Evolutionary conservation across 163 green algal species (phyloP).

Genomic region (Chloroidium sp.): DNA sequence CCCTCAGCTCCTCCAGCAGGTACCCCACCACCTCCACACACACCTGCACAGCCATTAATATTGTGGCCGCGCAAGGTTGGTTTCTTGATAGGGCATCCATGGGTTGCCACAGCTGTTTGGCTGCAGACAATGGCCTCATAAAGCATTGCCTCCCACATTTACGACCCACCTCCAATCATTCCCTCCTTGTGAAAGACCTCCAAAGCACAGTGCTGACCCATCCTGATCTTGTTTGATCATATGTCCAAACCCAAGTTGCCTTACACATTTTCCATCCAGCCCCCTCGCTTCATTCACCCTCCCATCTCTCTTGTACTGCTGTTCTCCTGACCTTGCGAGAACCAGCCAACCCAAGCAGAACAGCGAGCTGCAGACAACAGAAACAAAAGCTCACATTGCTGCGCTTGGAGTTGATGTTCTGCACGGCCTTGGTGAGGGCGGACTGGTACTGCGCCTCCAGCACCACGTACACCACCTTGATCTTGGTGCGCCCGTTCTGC

Average conservation of each 20-base stretch:
- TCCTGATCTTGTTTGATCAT: too few relatives aligned
- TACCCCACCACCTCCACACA: slow-evolving; percentile 96
- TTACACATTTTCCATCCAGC: too few relatives aligned
- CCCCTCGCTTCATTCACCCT: too few relatives aligned
- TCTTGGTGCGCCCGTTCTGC: slow-evolving; percentile 51
- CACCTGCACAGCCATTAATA: slow-evolving; percentile 26
- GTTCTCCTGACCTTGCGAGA: background rate
- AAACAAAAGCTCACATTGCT: slow-evolving; percentile 35
- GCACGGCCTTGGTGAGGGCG: slow-evolving; percentile 74
- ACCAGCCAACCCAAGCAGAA: background rate
- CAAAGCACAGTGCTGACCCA: too few relatives aligned
- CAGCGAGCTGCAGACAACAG: background rate
- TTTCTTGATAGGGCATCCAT: too few relatives aligned
- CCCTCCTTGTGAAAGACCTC: too few relatives aligned
- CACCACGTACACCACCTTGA: slow-evolving; percentile 98
- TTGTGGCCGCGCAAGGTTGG: background rate
- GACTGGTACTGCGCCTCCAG: slow-evolving; percentile 98
- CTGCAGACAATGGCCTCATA: too few relatives aligned
- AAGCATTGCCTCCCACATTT: too few relatives aligned
- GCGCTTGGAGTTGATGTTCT: slow-evolving; percentile 85
- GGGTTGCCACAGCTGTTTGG: too few relatives aligned
- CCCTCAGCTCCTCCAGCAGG: slow-evolving; percentile 94
- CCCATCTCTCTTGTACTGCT: too few relatives aligned
- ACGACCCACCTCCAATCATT: too few relatives aligned
- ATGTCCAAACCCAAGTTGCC: too few relatives aligned